Percentiles rank a stretch among this genome's conserved stretches.
These are phyloP conservation scores for Xylaria acuta DNA, from an alignment of 495 filamentous ascomycete species.

Conservation along the genomic window DNA sequence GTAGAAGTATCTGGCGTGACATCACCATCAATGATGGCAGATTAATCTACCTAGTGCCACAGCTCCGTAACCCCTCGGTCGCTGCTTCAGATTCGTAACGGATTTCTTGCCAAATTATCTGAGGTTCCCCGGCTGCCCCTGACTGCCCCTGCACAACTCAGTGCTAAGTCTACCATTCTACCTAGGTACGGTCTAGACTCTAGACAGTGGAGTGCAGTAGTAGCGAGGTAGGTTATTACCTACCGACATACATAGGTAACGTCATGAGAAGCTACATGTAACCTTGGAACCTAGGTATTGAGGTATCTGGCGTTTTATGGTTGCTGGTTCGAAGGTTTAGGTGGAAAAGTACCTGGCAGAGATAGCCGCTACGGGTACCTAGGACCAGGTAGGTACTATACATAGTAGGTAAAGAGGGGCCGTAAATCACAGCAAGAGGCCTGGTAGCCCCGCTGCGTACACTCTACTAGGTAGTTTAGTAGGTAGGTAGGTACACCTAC, in stretches of 20 bases:
- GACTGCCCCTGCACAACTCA: constrained; percentile 6
- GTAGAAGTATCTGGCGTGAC: constrained; percentile 6
- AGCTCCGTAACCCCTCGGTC: neutral
- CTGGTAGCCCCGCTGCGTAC: neutral
- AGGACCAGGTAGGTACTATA: neutral
- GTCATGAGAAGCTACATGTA: neutral
- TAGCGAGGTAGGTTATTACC: neutral
- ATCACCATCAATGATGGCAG: neutral
- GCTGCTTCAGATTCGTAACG: constrained; percentile 9
- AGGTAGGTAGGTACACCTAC: neutral
- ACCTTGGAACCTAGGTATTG: neutral
- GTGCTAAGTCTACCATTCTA: neutral
- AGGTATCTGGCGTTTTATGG: neutral
- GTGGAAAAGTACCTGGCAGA: neutral
- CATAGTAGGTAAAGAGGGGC: neutral
- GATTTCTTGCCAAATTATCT: neutral
- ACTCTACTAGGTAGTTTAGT: neutral
- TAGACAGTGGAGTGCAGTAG: neutral
- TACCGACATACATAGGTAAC: neutral
- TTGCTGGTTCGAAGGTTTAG: neutral
- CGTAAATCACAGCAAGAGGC: neutral
- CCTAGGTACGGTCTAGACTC: neutral
- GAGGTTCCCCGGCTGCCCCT: neutral
- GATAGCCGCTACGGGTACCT: neutral
- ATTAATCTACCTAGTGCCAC: neutral